phyloP scores from a whole-genome alignment of 2,329 filamentous ascomycete species.

The Harringtonia lauricola region DNA sequence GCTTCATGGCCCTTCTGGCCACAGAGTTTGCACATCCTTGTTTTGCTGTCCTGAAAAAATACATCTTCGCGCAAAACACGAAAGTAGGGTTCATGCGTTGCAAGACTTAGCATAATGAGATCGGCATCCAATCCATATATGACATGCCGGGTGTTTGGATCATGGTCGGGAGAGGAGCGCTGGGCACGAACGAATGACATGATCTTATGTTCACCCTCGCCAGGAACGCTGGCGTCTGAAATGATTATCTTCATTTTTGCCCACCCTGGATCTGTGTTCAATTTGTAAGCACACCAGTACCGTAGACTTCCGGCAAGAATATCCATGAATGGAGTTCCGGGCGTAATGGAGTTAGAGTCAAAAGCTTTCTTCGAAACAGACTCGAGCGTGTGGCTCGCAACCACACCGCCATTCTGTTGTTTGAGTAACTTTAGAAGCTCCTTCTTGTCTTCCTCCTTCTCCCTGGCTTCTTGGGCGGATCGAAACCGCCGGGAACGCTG shows the following conservation, averaged over 20 bases:
- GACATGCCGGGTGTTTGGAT: conserved; percentile 94
- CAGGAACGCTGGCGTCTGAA: conserved; percentile 93
- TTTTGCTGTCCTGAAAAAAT: conserved; percentile 79
- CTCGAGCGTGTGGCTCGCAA: conserved; percentile 50
- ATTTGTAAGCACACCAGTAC: conserved; percentile 96
- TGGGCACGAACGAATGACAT: conserved; percentile 98
- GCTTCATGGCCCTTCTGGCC: conserved; percentile 88
- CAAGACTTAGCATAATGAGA: conserved; percentile 95
- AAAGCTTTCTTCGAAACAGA: conserved; percentile 76
- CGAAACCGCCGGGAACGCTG: conserved; percentile 93
- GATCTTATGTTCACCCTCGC: conserved; percentile 98
- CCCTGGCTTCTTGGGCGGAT: conserved; percentile 83
- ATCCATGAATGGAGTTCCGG: conserved; percentile 98
- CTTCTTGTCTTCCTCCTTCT: conserved; percentile 85
- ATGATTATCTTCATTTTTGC: conserved; percentile 95
- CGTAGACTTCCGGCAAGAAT: conserved; percentile 80
- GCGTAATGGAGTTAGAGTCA: conserved; percentile 80
- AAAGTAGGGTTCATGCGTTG: conserved; percentile 95
- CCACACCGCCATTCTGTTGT: conserved; percentile 58
- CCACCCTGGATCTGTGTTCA: conserved; percentile 95
- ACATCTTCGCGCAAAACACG: conserved; percentile 94
- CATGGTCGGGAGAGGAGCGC: conserved; percentile 76
- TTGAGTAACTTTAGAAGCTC: conserved; percentile 78
- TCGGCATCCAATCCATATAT: conserved; percentile 97
- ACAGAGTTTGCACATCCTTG: conserved; percentile 75